Percentiles rank a stretch among this genome's conserved stretches.
These are phyloP conservation scores for Thielaviopsis populi DNA, from an alignment of 2,329 filamentous ascomycete species.

Conservation along the genomic window DNA sequence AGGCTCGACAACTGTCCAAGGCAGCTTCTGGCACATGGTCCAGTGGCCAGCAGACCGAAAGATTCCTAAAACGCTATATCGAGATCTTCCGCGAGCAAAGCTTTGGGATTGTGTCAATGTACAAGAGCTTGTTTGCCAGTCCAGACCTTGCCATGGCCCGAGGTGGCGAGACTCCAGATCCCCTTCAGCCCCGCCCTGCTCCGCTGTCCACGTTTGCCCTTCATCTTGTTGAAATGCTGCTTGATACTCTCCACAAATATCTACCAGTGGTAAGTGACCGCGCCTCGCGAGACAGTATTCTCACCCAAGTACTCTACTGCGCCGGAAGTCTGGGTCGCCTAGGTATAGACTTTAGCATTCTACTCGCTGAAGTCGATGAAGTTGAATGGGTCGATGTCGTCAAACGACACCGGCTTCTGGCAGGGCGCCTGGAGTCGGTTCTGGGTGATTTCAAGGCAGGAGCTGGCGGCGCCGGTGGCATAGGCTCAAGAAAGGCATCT, in stretches of 20 bases:
- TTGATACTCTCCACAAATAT: slow-evolving; percentile 59
- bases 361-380: slow-evolving; percentile 37
- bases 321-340: slow-evolving; percentile 79
- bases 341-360: slow-evolving; percentile 83
- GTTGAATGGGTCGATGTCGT: slow-evolving; percentile 79
- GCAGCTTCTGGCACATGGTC: slow-evolving; percentile 36
- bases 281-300: slow-evolving; percentile 65
- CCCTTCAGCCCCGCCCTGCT: slow-evolving; percentile 50
- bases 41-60: slow-evolving; percentile 79
- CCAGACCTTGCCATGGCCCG: slow-evolving; percentile 1
- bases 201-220: slow-evolving; percentile 72
- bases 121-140: slow-evolving; percentile 70
- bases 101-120: slow-evolving; percentile 90
- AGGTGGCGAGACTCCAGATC: slow-evolving; percentile 23
- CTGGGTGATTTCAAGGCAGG: slow-evolving; percentile 37
- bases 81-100: slow-evolving; percentile 97
- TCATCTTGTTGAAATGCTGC: slow-evolving; percentile 66
- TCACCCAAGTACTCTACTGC: slow-evolving; percentile 88
- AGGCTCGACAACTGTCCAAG: slow-evolving; percentile 30
- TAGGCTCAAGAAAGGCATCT: slow-evolving; percentile 13
- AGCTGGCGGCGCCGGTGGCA: neutral
- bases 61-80: slow-evolving; percentile 87
- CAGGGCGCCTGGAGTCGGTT: slow-evolving; percentile 59
- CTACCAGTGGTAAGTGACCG: slow-evolving; percentile 70
- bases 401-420: slow-evolving; percentile 71